A percentile compares a stretch with the other conserved stretches of the same genome.
phyloP scores from a whole-genome alignment of 2,329 filamentous ascomycete species.

The Beauveria asiatica region DNA sequence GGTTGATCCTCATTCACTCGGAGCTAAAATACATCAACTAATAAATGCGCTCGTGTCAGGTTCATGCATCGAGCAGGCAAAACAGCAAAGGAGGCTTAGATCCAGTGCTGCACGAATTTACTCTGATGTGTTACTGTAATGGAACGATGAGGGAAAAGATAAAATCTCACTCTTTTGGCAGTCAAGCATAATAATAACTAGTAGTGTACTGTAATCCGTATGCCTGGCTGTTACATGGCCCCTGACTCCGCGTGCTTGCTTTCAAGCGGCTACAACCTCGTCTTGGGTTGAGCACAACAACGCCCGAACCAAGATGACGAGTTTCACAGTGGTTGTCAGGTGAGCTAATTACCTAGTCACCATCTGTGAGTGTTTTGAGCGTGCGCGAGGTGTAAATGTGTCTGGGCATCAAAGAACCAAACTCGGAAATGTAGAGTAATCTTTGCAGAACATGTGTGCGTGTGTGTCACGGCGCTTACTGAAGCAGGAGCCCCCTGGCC shows the following conservation, averaged over 20 bases:
- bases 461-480: slow-evolving; percentile 1
- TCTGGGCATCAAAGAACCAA: neutral
- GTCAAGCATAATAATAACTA: no score
- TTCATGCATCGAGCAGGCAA: neutral
- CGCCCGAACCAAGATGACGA: no score
- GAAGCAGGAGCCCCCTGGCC: neutral
- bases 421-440: neutral
- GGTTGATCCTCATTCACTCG: neutral
- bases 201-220: no score
- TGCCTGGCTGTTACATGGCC: neutral
- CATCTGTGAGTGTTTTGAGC: neutral
- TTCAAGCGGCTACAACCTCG: neutral
- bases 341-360: no score
- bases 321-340: no score
- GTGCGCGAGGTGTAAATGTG: neutral
- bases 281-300: neutral
- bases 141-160: neutral
- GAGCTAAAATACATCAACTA: neutral
- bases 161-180: no score
- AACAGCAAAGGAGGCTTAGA: neutral
- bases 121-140: neutral
- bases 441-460: neutral
- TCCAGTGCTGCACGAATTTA: neutral
- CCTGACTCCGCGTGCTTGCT: neutral
- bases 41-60: neutral